Conservation (phyloP, 148 eudicot species). For the Diospyros lotus region DNA sequence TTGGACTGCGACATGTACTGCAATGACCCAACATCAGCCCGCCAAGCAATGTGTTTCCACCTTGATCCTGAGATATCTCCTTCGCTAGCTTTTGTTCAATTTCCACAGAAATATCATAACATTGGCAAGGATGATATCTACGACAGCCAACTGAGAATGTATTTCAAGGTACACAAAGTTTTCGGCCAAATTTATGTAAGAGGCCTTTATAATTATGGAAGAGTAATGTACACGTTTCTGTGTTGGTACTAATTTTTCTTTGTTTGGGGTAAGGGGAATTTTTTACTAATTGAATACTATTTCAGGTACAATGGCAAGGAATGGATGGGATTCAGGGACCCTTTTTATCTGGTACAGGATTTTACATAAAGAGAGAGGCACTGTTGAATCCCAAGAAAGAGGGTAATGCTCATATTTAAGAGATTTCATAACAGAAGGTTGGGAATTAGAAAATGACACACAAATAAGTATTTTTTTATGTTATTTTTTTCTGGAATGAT, state of each 20-base stretch:
- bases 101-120: conserved; percentile 58
- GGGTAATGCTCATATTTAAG: not conserved
- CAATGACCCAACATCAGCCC: conserved; percentile 57
- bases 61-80: conserved; percentile 46
- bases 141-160: conserved; percentile 31
- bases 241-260: not conserved
- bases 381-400: conserved; percentile 23
- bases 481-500: too few species aligned
- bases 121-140: conserved; percentile 47
- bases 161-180: conserved; percentile 21
- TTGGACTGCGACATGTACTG: conserved; percentile 80
- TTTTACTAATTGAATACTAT: not conserved
- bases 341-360: conserved; percentile 46
- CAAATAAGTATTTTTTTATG: too few species aligned
- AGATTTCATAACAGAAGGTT: too few species aligned
- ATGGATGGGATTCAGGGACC: conserved; percentile 61
- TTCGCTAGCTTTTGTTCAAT: conserved; percentile 55
- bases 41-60: conserved; percentile 78
- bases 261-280: too few species aligned
- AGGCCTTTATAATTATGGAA: too few species aligned
- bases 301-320: conserved; percentile 40
- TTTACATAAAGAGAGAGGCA: conserved; percentile 56
- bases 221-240: too few species aligned
- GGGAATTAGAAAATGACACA: too few species aligned
- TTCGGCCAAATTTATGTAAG: not conserved